These are phyloP conservation scores for Musa troglodytarum DNA, from an alignment of 176 grass and related monocot species.

Conservation along the genomic window DNA sequence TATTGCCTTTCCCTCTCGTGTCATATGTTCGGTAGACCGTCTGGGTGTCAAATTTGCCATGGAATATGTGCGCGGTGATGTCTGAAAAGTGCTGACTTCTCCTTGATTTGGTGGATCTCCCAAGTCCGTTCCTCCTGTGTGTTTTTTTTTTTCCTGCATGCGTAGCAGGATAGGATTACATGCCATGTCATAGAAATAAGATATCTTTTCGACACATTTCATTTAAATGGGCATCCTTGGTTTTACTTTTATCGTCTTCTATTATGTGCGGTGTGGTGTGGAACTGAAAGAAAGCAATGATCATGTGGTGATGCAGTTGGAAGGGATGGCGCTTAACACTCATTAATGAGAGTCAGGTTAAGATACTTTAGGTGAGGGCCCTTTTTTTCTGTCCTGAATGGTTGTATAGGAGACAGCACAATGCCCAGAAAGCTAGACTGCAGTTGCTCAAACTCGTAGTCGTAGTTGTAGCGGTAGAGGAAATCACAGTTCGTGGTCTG, in stretches of 20 bases:
- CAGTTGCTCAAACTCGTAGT: neutral
- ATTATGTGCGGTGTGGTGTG: neutral
- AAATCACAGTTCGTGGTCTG: neutral
- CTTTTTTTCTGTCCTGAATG: neutral
- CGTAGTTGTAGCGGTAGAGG: neutral
- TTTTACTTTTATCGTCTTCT: neutral
- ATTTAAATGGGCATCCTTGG: neutral
- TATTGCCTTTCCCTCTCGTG: neutral
- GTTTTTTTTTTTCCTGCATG: neutral
- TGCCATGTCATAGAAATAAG: neutral
- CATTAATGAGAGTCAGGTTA: neutral
- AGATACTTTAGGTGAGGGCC: neutral
- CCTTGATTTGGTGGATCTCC: too few relatives aligned
- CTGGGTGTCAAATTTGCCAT: neutral
- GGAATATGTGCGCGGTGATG: too few relatives aligned
- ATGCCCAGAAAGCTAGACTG: neutral
- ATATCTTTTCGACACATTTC: neutral
- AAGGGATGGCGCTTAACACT: neutral
- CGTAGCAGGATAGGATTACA: neutral
- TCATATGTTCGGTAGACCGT: neutral
- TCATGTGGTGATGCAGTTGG: neutral
- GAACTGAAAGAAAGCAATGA: neutral
- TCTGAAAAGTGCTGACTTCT: too few relatives aligned
- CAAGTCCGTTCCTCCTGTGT: too few relatives aligned
- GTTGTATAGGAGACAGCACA: too few relatives aligned